A percentile compares a stretch with the other conserved stretches of the same genome.
Conservation (phyloP, 2,329 filamentous ascomycete genomes). For the Claviceps arundinis region DNA sequence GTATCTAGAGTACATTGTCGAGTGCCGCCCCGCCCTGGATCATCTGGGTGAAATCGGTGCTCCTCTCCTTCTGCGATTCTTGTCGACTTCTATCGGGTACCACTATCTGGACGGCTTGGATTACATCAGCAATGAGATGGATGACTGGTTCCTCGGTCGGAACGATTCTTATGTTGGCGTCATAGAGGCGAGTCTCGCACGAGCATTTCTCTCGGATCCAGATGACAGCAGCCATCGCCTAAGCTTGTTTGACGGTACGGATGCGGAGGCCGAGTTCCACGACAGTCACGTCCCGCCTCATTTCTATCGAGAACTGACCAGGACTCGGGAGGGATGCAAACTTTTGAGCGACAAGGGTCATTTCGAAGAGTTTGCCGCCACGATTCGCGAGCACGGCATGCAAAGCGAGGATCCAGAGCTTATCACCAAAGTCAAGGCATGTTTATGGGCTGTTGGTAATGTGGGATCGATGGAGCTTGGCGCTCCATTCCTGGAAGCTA, state of each 20-base stretch:
- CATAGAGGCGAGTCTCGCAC: conserved; percentile 88
- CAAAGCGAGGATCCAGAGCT: conserved; percentile 74
- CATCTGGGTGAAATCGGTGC: conserved; percentile 95
- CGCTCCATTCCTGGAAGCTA: conserved; percentile 82
- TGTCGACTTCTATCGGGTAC: conserved; percentile 93
- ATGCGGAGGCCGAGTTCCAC: conserved; percentile 41
- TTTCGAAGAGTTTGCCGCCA: conserved; percentile 83
- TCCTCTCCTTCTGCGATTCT: conserved; percentile 76
- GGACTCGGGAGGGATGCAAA: conserved; percentile 84
- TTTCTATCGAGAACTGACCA: conserved; percentile 89
- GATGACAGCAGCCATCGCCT: conserved; percentile 44
- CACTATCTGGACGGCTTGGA: conserved; percentile 94
- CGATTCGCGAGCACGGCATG: conserved; percentile 77
- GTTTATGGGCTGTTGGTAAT: conserved; percentile 94
- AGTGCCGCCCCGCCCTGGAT: conserved; percentile 86
- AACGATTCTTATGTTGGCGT: conserved; percentile 93
- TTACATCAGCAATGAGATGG: conserved; percentile 99
- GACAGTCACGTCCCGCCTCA: conserved; percentile 78
- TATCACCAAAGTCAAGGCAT: conserved; percentile 89
- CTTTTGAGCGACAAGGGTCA: conserved; percentile 86
- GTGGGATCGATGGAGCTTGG: conserved; percentile 97
- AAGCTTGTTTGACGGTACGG: conserved; percentile 45
- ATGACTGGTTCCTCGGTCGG: conserved; percentile 95
- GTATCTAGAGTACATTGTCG: conserved; percentile 89
- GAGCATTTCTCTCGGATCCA: conserved; percentile 59